Base-by-base conservation (phyloP, 345 rosid genomes). In the Sonneratia alba region DNA sequence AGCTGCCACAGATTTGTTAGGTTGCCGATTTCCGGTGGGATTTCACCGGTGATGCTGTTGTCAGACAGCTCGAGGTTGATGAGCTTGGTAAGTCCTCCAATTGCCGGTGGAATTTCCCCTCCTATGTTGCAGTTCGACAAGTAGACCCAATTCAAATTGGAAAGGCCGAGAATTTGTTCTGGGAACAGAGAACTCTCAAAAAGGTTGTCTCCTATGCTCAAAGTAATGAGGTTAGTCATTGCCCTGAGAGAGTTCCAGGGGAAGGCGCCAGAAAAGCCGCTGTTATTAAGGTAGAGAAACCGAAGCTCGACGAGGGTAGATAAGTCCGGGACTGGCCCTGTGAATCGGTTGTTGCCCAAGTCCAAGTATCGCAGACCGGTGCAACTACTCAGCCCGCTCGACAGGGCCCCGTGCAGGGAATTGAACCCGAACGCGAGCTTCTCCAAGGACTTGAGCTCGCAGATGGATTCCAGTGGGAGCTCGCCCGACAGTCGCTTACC, bases 161-260 rank as follows among this genome's bases (percentile, higher is more conserved):
- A 65, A 47, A 84, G 81, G 76, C 56, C 43, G 12, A 82, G 37
- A 37, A 84, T 65, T 74, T 78, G 76, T 0, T 0, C 42, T 1
- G 87, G 87, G 75, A 84, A 84, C 40, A 68, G 76, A 53, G 78
- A 67, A n/a, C 34, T 40, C 34, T 76, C 75, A 45, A 84, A 81
- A 8, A 72, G 78, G 65, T 82, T 84, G 78, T 84, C 87, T 7
- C 85, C 85, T 16, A 76, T 19, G 63, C 87, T 84, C 53, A 84
- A 65, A 9, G 73, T 71, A 36, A 76, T 51, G 22, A 84, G 79
- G 13, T 70, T 48, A 7, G 74, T 68, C 77, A 75, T 70, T 77
- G 36, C 80, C 59, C 36, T 64, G 47, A 84, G 63, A 6, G 82
- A 84, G 8, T 76, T 66, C 87, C 87, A 82, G 1, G 85, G 87